Percentiles rank a stretch among this genome's conserved stretches.
Evolutionary conservation across 2,329 filamentous ascomycete species (phyloP).

Genomic region (Colletotrichum sublineola): DNA sequence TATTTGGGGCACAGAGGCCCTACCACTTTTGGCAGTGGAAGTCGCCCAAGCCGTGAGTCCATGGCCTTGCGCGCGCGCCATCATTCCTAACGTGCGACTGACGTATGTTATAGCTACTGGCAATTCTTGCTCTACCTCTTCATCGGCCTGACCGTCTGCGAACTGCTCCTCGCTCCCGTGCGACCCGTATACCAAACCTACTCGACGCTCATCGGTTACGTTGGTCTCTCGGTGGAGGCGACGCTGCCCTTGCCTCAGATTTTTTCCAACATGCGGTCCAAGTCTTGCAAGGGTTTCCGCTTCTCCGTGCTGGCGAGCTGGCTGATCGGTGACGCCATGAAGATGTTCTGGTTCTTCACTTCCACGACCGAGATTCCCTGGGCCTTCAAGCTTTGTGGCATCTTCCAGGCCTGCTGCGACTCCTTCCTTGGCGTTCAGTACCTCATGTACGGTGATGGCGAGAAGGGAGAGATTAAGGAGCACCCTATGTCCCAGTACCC

Average conservation of each 20-base stretch:
- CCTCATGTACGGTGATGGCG: slow-evolving; percentile 73
- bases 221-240: slow-evolving; percentile 84
- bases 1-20: slow-evolving; percentile 66
- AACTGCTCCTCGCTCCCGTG: slow-evolving; percentile 75
- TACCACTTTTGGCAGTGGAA: slow-evolving; percentile 90
- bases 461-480: slow-evolving; percentile 53
- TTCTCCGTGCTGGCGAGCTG: slow-evolving; percentile 82
- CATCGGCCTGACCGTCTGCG: slow-evolving; percentile 69
- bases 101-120: slow-evolving; percentile 73
- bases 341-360: slow-evolving; percentile 89
- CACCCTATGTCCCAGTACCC: slow-evolving; percentile 50
- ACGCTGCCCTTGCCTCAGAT: slow-evolving; percentile 87
- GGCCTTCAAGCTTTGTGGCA: slow-evolving; percentile 85
- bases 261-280: slow-evolving; percentile 74
- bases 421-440: slow-evolving; percentile 81
- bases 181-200: slow-evolving; percentile 73
- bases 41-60: slow-evolving; percentile 72
- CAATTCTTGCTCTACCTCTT: slow-evolving; percentile 79
- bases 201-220: slow-evolving; percentile 75
- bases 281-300: slow-evolving; percentile 83
- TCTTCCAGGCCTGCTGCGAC: slow-evolving; percentile 86
- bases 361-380: slow-evolving; percentile 77
- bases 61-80: background rate
- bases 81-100: slow-evolving; percentile 2
- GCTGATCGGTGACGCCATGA: slow-evolving; percentile 86